Base-by-base conservation (phyloP, 1,284 basidiomycete genomes). In the Leccinum glutinopallens region DNA sequence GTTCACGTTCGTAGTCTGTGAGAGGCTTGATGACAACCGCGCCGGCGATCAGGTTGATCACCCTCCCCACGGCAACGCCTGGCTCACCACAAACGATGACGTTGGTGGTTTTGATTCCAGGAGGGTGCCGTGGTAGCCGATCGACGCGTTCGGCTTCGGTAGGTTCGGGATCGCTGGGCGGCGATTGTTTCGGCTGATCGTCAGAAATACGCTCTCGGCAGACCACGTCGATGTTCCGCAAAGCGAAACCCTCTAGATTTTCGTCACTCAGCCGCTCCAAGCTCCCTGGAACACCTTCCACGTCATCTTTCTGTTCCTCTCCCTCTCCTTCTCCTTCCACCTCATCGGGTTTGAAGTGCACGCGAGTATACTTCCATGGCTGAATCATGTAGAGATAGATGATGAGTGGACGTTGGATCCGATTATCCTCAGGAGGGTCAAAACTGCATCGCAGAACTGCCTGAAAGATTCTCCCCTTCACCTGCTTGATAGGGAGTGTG, bases 61-160 rank as follows among this genome's bases (percentile, higher is more conserved):
- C 73, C 35, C 68, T 49, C 3, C 69, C 66, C 2, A 68, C 65
- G 12, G 66, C 74, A 13, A 65, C 68, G 12, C 72, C 72, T 19
- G 72, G 73, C 46, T 75, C 73, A 15, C 75, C 73, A 22, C 74
- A 76, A 35, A 77, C 58, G 49, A 77, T 58, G 22, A 73, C 61
- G 55, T 76, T 73, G 59, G 56, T 71, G 1, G 72, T 75, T 57
- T 71, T 71, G 12, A 56, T 37, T 0, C 70, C 66, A 1, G 65
- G 73, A 12, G 69, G 72, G 46, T 72, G 73, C 17, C 53, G 65
- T 7, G 66, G 70, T 9, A 73, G 62, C 19, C 37, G 49, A 7
- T 63, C 66, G 37, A 73, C 63, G 22, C 71, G 70, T 0, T 74
- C 59, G 8, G 61, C 61, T 49, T 73, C 71, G 32, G 60, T 62